Percentiles rank a stretch among this genome's conserved stretches.
These are phyloP conservation scores for Mycena belliarum DNA, from an alignment of 768 basidiomycete species.

Conservation along the genomic window DNA sequence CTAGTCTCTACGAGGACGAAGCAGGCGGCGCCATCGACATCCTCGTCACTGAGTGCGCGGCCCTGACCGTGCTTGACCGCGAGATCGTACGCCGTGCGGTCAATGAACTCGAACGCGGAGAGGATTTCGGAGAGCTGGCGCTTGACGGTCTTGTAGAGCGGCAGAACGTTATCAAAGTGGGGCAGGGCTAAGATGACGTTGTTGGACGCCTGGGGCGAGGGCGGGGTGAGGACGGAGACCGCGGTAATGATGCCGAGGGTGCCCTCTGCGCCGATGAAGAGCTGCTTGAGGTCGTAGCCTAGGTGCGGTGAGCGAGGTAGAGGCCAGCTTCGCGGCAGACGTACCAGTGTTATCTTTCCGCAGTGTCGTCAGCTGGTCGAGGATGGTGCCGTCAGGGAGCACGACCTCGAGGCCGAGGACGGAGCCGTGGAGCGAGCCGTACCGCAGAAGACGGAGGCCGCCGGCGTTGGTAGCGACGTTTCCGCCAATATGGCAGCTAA, in stretches of 20 bases:
- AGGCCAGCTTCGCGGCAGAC: constrained; percentile 14
- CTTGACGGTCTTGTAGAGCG: constrained; percentile 81
- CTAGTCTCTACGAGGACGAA: constrained; percentile 96
- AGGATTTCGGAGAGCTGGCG: constrained; percentile 89
- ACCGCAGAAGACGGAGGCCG: constrained; percentile 90
- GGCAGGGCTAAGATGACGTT: constrained; percentile 91
- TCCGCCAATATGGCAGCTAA: constrained; percentile 95
- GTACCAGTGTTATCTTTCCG: constrained; percentile 97
- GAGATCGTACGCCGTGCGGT: constrained; percentile 81
- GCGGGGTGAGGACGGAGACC: constrained; percentile 90
- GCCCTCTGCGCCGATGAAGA: constrained; percentile 97
- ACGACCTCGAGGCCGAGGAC: constrained; percentile 97
- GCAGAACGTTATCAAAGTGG: constrained; percentile 83
- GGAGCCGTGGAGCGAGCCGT: constrained; percentile 92
- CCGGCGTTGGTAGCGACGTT: constrained; percentile 98
- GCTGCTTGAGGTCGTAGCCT: constrained; percentile 98
- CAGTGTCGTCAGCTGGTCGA: constrained; percentile 85
- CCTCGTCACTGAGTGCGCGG: constrained; percentile 70
- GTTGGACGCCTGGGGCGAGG: constrained; percentile 79
- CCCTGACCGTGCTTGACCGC: constrained; percentile 84
- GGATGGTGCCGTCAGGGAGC: constrained; percentile 88
- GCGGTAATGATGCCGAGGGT: constrained; percentile 95
- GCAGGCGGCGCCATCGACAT: constrained; percentile 76
- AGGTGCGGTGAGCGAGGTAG: background rate
- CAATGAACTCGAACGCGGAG: constrained; percentile 96